A percentile compares a stretch with the other conserved stretches of the same genome.
phyloP scores from a whole-genome alignment of 2,329 filamentous ascomycete species.

The Neonectria hederae region DNA sequence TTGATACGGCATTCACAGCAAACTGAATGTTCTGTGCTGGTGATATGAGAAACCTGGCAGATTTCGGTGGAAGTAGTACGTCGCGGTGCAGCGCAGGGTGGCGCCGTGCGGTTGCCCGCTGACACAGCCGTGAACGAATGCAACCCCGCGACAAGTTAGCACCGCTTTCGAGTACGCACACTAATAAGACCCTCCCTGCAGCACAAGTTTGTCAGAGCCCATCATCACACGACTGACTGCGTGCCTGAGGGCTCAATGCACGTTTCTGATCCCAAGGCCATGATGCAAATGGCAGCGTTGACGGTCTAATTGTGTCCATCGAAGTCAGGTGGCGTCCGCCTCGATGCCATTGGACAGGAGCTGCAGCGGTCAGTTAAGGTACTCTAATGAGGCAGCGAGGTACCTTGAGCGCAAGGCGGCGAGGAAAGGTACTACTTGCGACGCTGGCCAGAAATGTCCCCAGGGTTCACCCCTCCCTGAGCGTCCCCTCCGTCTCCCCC shows the following conservation, averaged over 20 bases:
- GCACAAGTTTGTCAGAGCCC: neutral
- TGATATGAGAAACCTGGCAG: neutral
- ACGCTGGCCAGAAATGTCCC: neutral
- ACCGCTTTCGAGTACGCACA: neutral
- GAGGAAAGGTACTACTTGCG: neutral
- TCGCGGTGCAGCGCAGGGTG: neutral
- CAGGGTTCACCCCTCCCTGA: neutral
- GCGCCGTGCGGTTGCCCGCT: neutral
- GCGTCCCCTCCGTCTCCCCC: conserved; percentile 18
- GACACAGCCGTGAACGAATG: neutral
- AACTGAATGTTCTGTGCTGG: neutral
- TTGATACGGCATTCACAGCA: conserved; percentile 18
- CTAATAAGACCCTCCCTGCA: neutral
- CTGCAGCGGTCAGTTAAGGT: conserved; percentile 11
- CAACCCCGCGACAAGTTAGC: neutral
- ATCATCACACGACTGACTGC: neutral
- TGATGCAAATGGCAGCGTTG: neutral
- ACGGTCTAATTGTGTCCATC: neutral
- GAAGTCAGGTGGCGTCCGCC: neutral
- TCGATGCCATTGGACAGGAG: conserved; percentile 35
- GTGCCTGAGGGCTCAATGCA: neutral
- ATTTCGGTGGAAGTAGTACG: neutral
- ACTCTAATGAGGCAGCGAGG: conserved; percentile 12
- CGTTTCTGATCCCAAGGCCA: neutral
- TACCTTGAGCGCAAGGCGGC: neutral